Base-by-base conservation (phyloP, 495 filamentous ascomycete species). In the Hypoxylon rickii region DNA sequence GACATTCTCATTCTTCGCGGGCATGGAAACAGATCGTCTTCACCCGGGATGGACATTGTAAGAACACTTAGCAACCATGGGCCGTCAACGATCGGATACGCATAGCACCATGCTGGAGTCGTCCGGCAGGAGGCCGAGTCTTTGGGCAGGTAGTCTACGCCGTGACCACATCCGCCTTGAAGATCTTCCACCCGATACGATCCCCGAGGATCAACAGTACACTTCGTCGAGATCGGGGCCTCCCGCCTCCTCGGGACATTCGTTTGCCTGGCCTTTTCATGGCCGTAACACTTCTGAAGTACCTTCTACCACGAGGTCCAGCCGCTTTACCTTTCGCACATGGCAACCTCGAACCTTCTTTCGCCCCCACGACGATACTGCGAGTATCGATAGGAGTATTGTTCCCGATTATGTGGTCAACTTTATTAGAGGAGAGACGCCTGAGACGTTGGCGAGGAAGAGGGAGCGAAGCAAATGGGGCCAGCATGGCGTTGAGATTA, bases 331-430 rank as follows among this genome's bases (percentile, higher is more conserved):
- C n/a, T 42, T 65, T 11, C 55, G 65, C 24, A 66, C 62, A n/a
- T 68, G 65, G 65, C 51, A 63, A 16, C 61, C 65, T 8, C 62
- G 63, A 51, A 63, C 54, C 39, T 61, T 66, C 20, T 54, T 69
- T 13, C 66, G 59, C 1, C 51, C 63, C 7, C 45, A 63, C 8
- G 63, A 66, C 19, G 66, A 69, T 31, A 57, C 63, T 3, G 60
- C 65, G 33, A 66, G 68, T 31, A 59, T 76, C 24, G 64, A 71
- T 36, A 63, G 63, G 39, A 68, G 69, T 52, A 49, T 77, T 12
- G 67, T 77, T 10, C 76, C 75, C 4, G 75, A 77, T 45, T 79
- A 77, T 43, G 72, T 77, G 18, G 64, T 72, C 49, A 77, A 73
- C 47, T 79, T 72, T 53, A 66, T 79, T 31, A 67, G 69, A 31